Evolutionary conservation across 2,329 filamentous ascomycete genomes (phyloP).

Genomic region (Stachybotrys chartarum): DNA sequence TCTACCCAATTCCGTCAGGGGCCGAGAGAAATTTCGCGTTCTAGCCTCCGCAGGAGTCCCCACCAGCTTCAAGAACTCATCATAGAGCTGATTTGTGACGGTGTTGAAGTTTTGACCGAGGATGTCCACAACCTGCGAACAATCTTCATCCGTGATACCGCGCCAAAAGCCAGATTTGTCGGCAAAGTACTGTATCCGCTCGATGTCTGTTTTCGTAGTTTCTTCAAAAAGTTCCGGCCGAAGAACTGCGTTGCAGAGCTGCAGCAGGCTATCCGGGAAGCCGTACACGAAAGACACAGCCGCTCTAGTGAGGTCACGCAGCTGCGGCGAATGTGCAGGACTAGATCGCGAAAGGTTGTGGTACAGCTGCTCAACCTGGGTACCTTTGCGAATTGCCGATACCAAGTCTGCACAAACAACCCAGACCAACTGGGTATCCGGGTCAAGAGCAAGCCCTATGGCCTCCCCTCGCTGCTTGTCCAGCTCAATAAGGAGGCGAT

Average conservation of each 20-base stretch:
- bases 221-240: slow-evolving; percentile 69
- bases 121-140: slow-evolving; percentile 58
- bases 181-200: slow-evolving; percentile 72
- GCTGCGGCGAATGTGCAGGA: slow-evolving; percentile 39
- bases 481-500: slow-evolving; percentile 75
- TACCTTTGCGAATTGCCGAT: slow-evolving; percentile 73
- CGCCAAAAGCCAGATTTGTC: slow-evolving; percentile 72
- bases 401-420: slow-evolving; percentile 76
- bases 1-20: slow-evolving; percentile 68
- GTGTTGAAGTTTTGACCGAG: slow-evolving; percentile 59
- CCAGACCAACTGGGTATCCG: slow-evolving; percentile 67
- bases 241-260: slow-evolving; percentile 60
- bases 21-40: slow-evolving; percentile 37
- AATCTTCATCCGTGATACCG: slow-evolving; percentile 77
- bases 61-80: slow-evolving; percentile 40
- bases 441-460: slow-evolving; percentile 69
- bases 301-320: slow-evolving; percentile 59
- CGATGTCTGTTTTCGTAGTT: slow-evolving; percentile 59
- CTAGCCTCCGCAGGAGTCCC: slow-evolving; percentile 37
- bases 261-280: slow-evolving; percentile 62
- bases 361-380: slow-evolving; percentile 64
- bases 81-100: slow-evolving; percentile 49
- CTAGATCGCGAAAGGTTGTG: slow-evolving; percentile 56
- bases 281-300: slow-evolving; percentile 63
- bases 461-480: slow-evolving; percentile 82